phyloP scores from a whole-genome alignment of 106 monocot genomes.

The Agapanthus africanus region DNA sequence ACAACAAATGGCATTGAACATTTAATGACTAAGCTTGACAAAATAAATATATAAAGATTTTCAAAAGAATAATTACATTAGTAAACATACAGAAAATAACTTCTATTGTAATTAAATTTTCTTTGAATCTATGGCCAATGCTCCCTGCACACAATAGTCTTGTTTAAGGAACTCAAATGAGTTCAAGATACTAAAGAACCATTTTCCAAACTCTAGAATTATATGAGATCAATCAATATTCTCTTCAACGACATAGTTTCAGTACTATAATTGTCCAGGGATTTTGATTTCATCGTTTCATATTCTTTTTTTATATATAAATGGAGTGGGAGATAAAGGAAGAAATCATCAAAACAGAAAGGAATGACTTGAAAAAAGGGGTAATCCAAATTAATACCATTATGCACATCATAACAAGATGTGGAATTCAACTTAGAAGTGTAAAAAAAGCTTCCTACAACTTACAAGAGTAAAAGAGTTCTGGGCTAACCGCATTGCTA shows the following conservation, averaged over 20 bases:
- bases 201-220: not conserved
- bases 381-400: not conserved
- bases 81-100: not conserved
- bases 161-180: not conserved
- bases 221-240: not conserved
- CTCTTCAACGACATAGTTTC: not conserved
- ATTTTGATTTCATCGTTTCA: not conserved
- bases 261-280: not conserved
- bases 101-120: not conserved
- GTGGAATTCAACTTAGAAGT: not conserved
- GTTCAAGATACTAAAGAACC: not conserved
- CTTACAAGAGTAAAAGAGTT: not conserved
- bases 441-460: not conserved
- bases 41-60: not conserved
- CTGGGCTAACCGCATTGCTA: not conserved
- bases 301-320: not conserved
- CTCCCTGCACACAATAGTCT: not conserved
- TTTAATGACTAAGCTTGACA: not conserved
- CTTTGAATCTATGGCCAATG: not conserved
- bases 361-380: not conserved
- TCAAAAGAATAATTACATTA: not conserved
- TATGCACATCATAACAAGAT: not conserved
- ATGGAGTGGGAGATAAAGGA: not conserved
- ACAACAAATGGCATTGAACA: not conserved
- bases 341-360: not conserved